phyloP scores from a whole-genome alignment of 768 basidiomycete genomes.

The Boletus vinaceobasis region DNA sequence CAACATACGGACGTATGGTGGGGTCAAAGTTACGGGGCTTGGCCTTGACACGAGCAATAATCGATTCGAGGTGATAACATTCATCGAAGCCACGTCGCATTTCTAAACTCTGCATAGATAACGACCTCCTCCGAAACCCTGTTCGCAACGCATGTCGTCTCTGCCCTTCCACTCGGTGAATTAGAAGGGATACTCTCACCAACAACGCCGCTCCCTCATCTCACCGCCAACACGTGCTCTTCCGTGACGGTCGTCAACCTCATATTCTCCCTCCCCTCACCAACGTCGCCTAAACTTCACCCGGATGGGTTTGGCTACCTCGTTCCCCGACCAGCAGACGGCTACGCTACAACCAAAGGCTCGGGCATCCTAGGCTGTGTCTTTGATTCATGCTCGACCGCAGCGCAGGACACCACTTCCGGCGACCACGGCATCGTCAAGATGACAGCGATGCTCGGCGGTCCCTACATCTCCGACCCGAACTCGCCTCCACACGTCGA shows the following conservation, averaged over 20 bases:
- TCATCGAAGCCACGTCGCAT: background rate
- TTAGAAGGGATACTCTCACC: background rate
- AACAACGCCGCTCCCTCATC: background rate
- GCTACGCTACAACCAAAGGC: constrained; percentile 37
- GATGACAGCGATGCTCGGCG: background rate
- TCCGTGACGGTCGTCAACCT: background rate
- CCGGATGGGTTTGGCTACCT: constrained; percentile 90
- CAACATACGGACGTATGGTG: background rate
- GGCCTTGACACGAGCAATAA: background rate
- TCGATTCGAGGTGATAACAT: background rate
- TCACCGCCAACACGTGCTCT: background rate
- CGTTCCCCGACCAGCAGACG: constrained; percentile 66
- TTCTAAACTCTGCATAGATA: background rate
- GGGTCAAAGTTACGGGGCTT: background rate
- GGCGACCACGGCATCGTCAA: background rate
- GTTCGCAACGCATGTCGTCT: background rate
- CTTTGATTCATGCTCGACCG: background rate
- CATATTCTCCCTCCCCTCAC: background rate
- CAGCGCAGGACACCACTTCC: background rate
- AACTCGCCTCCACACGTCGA: background rate
- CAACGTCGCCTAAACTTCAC: constrained; percentile 42
- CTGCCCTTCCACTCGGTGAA: background rate
- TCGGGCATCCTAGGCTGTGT: background rate
- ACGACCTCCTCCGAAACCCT: background rate
- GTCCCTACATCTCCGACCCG: background rate